Evolutionary conservation across 1,284 basidiomycete genomes (phyloP), one percentile per base, ranked within the genome.

Genomic region (Ceratorhiza oryzae-sativae): DNA sequence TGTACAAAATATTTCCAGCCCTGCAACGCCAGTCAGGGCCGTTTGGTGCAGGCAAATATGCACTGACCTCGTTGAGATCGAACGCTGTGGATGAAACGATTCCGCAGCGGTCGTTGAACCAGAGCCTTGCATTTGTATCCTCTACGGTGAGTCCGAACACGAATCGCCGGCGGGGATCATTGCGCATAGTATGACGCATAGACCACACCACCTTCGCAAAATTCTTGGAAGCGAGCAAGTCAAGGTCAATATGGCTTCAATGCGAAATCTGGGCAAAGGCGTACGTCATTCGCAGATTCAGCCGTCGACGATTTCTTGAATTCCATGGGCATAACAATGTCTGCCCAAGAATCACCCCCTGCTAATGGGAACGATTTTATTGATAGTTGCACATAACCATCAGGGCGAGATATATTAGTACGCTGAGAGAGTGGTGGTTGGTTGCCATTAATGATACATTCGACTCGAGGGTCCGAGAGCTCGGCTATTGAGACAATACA

Each of bases 131-230:
- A 2, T 13, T 55, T 8, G 30, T 34, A 45, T 75, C 59, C 36
- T 75, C 72, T n/a, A 75, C 51, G 0, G 73, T 73, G 18, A 75
- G 41, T 12, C 74, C 74, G 45, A 71, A 72, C 8, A 59, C 62
- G 46, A 73, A 74, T 27, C 75, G 45, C 12, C 74, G 65, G 39
- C 72, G 61, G 18, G 72, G 74, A 42, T 75, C 74, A 53, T 34
- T 48, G 32, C 48, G 45, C 72, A 75, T 73, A 4, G 73, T 68
- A 15, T 75, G 68, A 36, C 59, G 60, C 59, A 75, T 71, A 18
- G 34, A 23, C 67, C 65, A 74, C 8, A 74, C 4, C 5, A 75
- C 25, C 56, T 72, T 72, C 9, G 1, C 18, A 23, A 39, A 36
- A 36, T 53, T 20, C 62, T 65, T 20, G 42, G 48, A 51, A 32